These are phyloP conservation scores for Russula brevipes DNA, from an alignment of 768 basidiomycete genomes.

Conservation along the genomic window DNA sequence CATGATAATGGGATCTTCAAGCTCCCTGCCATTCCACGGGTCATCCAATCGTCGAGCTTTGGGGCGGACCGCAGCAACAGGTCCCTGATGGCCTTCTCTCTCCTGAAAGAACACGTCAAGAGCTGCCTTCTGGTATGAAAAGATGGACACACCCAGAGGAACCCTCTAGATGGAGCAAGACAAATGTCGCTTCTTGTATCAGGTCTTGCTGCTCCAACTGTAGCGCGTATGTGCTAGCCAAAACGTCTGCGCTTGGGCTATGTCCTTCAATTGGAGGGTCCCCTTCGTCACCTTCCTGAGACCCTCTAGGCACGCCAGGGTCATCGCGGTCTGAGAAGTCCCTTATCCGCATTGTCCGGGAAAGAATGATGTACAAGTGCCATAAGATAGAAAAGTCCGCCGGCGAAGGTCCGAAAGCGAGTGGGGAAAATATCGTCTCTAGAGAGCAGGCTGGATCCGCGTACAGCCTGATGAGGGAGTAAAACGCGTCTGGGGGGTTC, in stretches of 20 bases:
- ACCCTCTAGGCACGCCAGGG: conserved; percentile 35
- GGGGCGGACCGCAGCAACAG: conserved; percentile 66
- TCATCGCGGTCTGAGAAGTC: conserved; percentile 83
- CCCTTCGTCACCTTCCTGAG: conserved; percentile 39
- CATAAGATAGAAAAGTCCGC: conserved; percentile 83
- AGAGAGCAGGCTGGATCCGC: conserved; percentile 66
- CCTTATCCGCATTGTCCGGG: conserved; percentile 72
- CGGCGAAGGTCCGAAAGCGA: conserved; percentile 69
- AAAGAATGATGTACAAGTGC: conserved; percentile 88
- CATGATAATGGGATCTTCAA: conserved; percentile 78
- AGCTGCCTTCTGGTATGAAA: not conserved
- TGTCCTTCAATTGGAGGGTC: conserved; percentile 62
- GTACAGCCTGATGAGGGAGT: conserved; percentile 72
- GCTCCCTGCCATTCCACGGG: conserved; percentile 64
- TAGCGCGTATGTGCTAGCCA: conserved; percentile 80
- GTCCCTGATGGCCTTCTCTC: conserved; percentile 78
- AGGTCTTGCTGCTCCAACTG: conserved; percentile 78
- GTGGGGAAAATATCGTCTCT: conserved; percentile 63
- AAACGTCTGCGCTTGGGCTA: conserved; percentile 74
- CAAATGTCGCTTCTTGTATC: conserved; percentile 84
- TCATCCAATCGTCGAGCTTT: conserved; percentile 67
- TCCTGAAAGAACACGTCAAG: conserved; percentile 40
- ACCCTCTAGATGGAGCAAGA: conserved; percentile 82
- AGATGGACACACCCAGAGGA: conserved; percentile 61
- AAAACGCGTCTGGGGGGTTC: conserved; percentile 64